Conservation (phyloP, 495 filamentous ascomycete species). For the Neurospora cerealis region DNA sequence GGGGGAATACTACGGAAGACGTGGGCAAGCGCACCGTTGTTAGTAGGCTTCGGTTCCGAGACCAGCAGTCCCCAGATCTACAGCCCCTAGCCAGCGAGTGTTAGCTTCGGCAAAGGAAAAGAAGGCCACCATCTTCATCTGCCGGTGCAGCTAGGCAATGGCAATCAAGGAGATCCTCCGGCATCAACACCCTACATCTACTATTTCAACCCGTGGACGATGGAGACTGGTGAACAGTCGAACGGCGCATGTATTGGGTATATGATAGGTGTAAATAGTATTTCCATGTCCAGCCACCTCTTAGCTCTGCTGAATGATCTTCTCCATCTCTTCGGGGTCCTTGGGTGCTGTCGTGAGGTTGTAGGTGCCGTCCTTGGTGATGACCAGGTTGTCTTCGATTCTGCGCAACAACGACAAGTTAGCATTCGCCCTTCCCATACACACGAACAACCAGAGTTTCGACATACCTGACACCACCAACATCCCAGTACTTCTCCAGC, state of each 20-base stretch:
- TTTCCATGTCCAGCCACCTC: background rate
- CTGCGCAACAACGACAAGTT: constrained; percentile 14
- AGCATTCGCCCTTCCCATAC: background rate
- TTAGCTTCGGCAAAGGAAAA: background rate
- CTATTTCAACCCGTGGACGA: background rate
- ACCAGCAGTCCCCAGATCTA: background rate
- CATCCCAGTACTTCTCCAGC: constrained; percentile 76
- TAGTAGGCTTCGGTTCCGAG: background rate
- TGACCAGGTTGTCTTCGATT: constrained; percentile 61
- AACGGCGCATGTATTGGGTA: background rate
- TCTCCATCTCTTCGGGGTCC: constrained; percentile 60
- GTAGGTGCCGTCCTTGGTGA: constrained; percentile 65
- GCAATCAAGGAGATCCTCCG: background rate
- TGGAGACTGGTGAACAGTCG: background rate
- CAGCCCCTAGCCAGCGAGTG: background rate
- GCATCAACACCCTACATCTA: background rate
- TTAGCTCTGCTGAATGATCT: constrained; percentile 33
- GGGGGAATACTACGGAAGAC: background rate
- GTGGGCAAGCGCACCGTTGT: background rate
- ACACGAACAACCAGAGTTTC: background rate
- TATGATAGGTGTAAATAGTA: background rate
- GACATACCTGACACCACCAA: constrained; percentile 65
- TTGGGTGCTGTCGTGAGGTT: constrained; percentile 76
- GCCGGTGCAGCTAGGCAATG: background rate
- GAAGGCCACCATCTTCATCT: background rate